These are phyloP conservation scores for Apiospora marii DNA, from an alignment of 2,329 filamentous ascomycete genomes.

Conservation along the genomic window DNA sequence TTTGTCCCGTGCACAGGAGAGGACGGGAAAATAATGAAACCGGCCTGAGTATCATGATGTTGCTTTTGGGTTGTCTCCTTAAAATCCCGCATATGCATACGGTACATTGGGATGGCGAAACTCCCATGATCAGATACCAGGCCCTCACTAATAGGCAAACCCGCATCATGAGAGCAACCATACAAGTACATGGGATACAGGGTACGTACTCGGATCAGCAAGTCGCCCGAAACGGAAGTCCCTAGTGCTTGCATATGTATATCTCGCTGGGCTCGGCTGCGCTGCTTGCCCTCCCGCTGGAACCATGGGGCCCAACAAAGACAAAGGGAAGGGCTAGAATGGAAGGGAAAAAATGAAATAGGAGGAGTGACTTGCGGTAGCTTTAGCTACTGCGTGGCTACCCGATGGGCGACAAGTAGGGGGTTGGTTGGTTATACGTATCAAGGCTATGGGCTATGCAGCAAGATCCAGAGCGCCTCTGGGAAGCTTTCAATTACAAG, in stretches of 20 bases:
- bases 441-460: background rate
- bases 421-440: background rate
- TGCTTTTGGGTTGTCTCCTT: background rate
- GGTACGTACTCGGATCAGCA: background rate
- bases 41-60: slow-evolving; percentile 1
- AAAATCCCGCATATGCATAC: slow-evolving; percentile 1
- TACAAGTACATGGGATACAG: background rate
- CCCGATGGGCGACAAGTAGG: background rate
- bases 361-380: background rate
- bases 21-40: background rate
- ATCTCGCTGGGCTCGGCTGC: background rate
- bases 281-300: background rate
- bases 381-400: background rate
- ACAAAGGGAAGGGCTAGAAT: too few species aligned
- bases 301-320: background rate
- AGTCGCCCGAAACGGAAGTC: slow-evolving; percentile 7
- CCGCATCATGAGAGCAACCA: background rate
- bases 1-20: background rate
- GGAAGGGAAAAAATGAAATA: background rate
- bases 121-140: background rate
- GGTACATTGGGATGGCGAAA: background rate
- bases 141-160: background rate
- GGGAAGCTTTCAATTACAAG: background rate
- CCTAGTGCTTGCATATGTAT: slow-evolving; percentile 12
- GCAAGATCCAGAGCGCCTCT: background rate